These are phyloP conservation scores for Geranium incanum DNA, from an alignment of 441 rosid species.

Conservation along the genomic window DNA sequence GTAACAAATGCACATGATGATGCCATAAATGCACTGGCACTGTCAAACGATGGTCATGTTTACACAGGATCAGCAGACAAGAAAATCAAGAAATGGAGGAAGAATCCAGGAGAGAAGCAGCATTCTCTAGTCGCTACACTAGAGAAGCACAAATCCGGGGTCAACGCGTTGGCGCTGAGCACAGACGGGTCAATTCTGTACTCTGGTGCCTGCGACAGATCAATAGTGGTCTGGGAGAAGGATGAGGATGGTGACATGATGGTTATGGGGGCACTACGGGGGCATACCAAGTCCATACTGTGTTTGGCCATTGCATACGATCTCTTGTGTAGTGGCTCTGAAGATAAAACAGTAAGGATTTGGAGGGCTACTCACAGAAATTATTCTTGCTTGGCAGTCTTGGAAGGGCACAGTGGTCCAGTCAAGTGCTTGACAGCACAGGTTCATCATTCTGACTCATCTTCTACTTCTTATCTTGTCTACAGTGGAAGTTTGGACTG, in stretches of 20 bases:
- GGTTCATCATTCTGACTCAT: constrained; percentile 27
- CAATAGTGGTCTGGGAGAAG: constrained; percentile 65
- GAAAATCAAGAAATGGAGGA: constrained; percentile 75
- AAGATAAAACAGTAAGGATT: constrained; percentile 63
- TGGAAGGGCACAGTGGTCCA: constrained; percentile 80
- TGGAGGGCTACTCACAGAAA: constrained; percentile 45
- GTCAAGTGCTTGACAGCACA: constrained; percentile 77
- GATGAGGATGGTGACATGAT: constrained; percentile 31
- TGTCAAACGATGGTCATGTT: constrained; percentile 50
- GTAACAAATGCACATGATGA: constrained; percentile 70
- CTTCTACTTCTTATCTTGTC: constrained; percentile 37
- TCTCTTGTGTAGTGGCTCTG: constrained; percentile 74
- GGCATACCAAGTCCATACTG: constrained; percentile 65
- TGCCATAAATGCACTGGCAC: constrained; percentile 67
- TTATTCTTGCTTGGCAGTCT: constrained; percentile 49
- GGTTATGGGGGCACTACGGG: constrained; percentile 50
- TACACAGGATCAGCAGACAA: constrained; percentile 85
- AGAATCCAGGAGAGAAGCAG: constrained; percentile 35
- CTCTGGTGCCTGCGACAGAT: constrained; percentile 66
- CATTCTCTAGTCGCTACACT: constrained; percentile 46
- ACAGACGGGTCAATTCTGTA: constrained; percentile 41
- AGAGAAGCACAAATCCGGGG: constrained; percentile 66
- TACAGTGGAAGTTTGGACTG: constrained; percentile 86
- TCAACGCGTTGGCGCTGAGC: constrained; percentile 68
- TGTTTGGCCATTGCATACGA: constrained; percentile 53